phyloP scores from a whole-genome alignment of 148 eudicot species.

The Rhododendron molle region DNA sequence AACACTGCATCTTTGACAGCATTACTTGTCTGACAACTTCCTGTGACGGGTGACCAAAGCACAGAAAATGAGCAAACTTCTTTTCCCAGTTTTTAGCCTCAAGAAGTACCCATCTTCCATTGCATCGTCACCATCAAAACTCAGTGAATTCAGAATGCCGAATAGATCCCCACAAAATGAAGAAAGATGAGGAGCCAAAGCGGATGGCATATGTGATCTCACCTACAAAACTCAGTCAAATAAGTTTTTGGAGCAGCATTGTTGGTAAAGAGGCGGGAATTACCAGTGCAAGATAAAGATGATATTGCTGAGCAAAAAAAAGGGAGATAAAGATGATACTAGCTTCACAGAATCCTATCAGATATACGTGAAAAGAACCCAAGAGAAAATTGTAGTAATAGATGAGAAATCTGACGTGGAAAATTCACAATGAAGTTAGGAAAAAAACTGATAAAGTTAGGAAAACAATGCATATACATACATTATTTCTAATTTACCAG shows the following conservation, averaged over 20 bases:
- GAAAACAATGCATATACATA: neutral
- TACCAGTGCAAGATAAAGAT: neutral
- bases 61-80: conserved; percentile 63
- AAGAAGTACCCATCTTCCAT: conserved; percentile 37
- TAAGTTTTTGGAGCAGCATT: conserved; percentile 8
- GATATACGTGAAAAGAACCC: neutral
- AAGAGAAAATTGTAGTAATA: neutral
- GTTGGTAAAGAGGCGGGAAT: neutral
- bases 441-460: neutral
- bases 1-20: conserved; percentile 3
- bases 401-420: neutral
- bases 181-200: conserved; percentile 47
- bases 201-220: conserved; percentile 76
- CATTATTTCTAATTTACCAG: neutral
- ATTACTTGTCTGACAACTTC: conserved; percentile 73
- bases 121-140: conserved; percentile 33
- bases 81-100: conserved; percentile 65
- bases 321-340: neutral
- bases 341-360: neutral
- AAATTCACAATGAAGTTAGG: neutral
- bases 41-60: conserved; percentile 70
- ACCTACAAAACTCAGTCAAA: conserved; percentile 39
- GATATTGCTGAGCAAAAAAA: neutral
- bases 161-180: conserved; percentile 52
- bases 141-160: conserved; percentile 45